A percentile compares a stretch with the other conserved stretches of the same genome.
phyloP scores from a whole-genome alignment of 306 rosid species.

The Ormosia semicastrata region DNA sequence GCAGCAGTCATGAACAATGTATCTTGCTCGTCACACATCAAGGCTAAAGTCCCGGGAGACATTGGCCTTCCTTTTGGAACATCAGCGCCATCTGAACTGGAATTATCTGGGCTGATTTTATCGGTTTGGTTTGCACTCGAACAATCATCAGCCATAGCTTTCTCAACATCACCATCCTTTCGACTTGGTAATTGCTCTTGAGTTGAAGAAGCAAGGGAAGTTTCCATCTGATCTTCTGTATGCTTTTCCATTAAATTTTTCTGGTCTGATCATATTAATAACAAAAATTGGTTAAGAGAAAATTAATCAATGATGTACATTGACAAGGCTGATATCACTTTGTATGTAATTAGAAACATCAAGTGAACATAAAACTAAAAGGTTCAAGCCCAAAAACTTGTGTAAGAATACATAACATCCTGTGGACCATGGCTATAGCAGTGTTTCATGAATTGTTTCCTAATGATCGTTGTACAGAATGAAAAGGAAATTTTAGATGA shows the following conservation, averaged over 20 bases:
- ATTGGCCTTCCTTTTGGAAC: conserved; percentile 72
- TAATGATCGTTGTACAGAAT: not conserved
- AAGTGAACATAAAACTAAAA: conserved; percentile 5
- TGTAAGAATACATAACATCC: not conserved
- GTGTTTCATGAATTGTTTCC: not conserved
- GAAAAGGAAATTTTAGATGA: not conserved
- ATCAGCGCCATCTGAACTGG: conserved; percentile 73
- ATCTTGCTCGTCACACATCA: conserved; percentile 98
- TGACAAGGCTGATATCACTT: not conserved
- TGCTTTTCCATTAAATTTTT: conserved; percentile 56
- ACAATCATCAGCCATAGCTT: conserved; percentile 67
- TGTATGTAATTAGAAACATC: not conserved
- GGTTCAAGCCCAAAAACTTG: not conserved
- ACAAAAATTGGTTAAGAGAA: conserved; percentile 19
- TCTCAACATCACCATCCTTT: conserved; percentile 59
- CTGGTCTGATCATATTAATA: conserved; percentile 55
- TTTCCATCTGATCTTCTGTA: conserved; percentile 59
- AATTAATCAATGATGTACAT: not conserved
- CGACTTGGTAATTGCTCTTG: conserved; percentile 65
- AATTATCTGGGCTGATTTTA: conserved; percentile 63
- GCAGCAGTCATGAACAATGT: conserved; percentile 80
- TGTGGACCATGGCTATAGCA: not conserved
- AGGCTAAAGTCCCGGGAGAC: conserved; percentile 98
- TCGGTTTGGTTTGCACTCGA: conserved; percentile 72
- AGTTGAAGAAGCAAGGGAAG: conserved; percentile 67